phyloP scores from a whole-genome alignment of 768 basidiomycete genomes.

The Lactifluus echinatus region DNA sequence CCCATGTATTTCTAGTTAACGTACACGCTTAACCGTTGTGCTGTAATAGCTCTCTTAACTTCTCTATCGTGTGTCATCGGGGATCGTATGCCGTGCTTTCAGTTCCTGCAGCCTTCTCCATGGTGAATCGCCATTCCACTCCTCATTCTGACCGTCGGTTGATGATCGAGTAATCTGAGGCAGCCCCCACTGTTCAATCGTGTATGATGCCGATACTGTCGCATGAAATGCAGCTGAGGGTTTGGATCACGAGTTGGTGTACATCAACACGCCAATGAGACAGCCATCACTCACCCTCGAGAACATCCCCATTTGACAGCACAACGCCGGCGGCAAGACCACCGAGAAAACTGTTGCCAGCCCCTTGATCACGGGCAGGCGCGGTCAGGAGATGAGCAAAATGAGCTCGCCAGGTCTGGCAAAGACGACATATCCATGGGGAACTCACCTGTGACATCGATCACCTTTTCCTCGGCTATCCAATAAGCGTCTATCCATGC shows the following conservation, averaged over 20 bases:
- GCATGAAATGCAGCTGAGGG: conserved; percentile 59
- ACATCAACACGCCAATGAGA: conserved; percentile 14
- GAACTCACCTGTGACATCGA: conserved; percentile 71
- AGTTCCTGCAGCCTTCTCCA: conserved; percentile 46
- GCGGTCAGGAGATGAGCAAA: background rate
- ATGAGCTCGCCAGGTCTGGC: background rate
- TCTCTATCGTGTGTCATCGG: conserved; percentile 29
- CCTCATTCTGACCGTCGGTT: conserved; percentile 22
- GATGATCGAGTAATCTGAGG: conserved; percentile 38
- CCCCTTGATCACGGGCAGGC: conserved; percentile 41
- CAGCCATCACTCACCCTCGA: conserved; percentile 42
- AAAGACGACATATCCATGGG: conserved; percentile 7
- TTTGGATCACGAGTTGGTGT: background rate
- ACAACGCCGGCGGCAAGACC: conserved; percentile 70
- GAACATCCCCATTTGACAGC: conserved; percentile 47
- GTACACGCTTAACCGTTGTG: conserved; percentile 14
- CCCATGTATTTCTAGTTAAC: conserved; percentile 12
- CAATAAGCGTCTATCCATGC: conserved; percentile 75
- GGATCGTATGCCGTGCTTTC: conserved; percentile 33
- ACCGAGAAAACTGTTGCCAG: conserved; percentile 86
- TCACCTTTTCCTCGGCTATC: conserved; percentile 43
- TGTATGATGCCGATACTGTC: conserved; percentile 73
- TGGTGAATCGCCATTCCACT: conserved; percentile 72
- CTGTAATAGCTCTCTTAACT: conserved; percentile 17
- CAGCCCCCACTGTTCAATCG: conserved; percentile 74